These are phyloP conservation scores for Hypoxylon sp. DNA, from an alignment of 2,329 filamentous ascomycete species.

Conservation along the genomic window DNA sequence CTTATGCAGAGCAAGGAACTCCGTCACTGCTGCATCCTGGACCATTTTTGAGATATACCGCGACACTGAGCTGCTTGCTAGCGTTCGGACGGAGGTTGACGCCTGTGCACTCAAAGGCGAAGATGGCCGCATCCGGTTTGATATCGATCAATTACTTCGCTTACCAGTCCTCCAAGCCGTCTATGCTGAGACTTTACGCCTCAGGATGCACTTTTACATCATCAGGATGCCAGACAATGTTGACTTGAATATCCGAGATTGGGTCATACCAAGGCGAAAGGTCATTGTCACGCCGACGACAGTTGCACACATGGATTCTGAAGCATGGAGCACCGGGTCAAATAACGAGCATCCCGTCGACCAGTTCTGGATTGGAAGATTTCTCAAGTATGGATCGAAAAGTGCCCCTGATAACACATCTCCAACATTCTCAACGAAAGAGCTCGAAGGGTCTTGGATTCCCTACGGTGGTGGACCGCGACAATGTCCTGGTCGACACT, in stretches of 20 bases:
- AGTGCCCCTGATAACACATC: background rate
- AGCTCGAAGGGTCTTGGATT: conserved; percentile 52
- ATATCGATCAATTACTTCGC: conserved; percentile 45
- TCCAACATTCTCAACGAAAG: conserved; percentile 49
- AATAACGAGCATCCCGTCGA: conserved; percentile 48
- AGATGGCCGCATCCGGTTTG: conserved; percentile 43
- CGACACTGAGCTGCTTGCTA: conserved; percentile 47
- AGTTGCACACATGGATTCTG: conserved; percentile 51
- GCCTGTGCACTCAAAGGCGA: conserved; percentile 34
- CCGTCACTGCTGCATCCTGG: conserved; percentile 47
- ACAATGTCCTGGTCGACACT: conserved; percentile 52
- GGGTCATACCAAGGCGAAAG: conserved; percentile 47
- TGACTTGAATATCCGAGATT: conserved; percentile 47
- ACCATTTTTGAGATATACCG: conserved; percentile 48
- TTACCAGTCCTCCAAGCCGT: conserved; percentile 49
- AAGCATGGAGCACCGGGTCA: conserved; percentile 45
- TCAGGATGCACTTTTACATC: conserved; percentile 53
- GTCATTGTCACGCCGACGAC: conserved; percentile 49
- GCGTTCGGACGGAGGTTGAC: conserved; percentile 43
- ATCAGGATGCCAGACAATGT: conserved; percentile 49
- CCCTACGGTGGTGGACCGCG: conserved; percentile 52
- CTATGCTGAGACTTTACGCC: conserved; percentile 52
- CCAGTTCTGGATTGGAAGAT: conserved; percentile 50
- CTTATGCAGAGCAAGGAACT: conserved; percentile 45
- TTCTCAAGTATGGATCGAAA: conserved; percentile 42